Conservation (phyloP, 2,329 filamentous ascomycete species). For the Fusarium pininemorale region DNA sequence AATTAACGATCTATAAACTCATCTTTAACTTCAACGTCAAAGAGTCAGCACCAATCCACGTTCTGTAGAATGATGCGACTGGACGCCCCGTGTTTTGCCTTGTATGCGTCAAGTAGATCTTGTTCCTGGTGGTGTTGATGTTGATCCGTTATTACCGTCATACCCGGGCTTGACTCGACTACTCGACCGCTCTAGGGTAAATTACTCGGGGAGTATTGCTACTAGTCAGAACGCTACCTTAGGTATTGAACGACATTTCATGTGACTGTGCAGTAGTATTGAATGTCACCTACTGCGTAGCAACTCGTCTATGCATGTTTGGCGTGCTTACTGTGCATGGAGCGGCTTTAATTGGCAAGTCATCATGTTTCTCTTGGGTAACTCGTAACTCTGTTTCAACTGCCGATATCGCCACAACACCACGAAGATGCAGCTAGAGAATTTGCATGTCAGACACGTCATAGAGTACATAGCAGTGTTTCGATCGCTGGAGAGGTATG, state of each 20-base stretch:
- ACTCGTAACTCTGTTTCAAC: constrained; percentile 14
- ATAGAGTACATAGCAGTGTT: not conserved
- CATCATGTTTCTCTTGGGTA: not conserved
- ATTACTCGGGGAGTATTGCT: not conserved
- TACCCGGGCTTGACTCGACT: not conserved
- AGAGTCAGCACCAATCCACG: not conserved
- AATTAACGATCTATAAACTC: constrained; percentile 25
- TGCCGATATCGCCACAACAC: constrained; percentile 8
- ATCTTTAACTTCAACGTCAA: not conserved
- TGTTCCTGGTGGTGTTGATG: not conserved
- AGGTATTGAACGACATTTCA: not conserved
- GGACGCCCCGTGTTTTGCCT: not conserved
- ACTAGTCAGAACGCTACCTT: not conserved
- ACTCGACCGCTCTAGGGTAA: not conserved
- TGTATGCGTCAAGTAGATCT: not conserved
- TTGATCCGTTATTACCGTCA: not conserved
- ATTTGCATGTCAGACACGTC: not conserved
- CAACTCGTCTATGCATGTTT: not conserved
- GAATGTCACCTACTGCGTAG: not conserved
- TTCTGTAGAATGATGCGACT: not conserved
- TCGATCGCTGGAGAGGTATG: not conserved
- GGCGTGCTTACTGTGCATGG: not conserved
- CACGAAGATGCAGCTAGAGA: not conserved
- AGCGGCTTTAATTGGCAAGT: not conserved
- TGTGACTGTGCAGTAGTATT: not conserved